Evolutionary conservation across 352 stramenopile species (phyloP).

Genomic region (Phytophthora rubi): DNA sequence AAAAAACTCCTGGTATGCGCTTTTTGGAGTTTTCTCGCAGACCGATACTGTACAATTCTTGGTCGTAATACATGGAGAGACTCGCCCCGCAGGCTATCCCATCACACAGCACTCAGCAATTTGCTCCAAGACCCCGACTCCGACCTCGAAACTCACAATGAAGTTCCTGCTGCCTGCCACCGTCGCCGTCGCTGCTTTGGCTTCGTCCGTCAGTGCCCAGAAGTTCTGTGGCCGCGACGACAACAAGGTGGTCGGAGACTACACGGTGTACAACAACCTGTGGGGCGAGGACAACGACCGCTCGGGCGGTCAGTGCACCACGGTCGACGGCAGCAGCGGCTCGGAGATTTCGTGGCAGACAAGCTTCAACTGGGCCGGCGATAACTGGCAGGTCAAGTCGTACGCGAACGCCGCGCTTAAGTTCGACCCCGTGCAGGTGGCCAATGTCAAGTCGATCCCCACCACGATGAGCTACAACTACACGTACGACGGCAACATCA

Average conservation of each 20-base stretch:
- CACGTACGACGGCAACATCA: slow-evolving; percentile 36
- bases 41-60: neutral
- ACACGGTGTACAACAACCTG: slow-evolving; percentile 51
- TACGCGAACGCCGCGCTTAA: slow-evolving; percentile 48
- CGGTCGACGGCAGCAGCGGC: slow-evolving; percentile 32
- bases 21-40: neutral
- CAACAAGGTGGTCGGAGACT: slow-evolving; percentile 25
- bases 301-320: slow-evolving; percentile 42
- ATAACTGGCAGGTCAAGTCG: slow-evolving; percentile 44
- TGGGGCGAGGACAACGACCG: slow-evolving; percentile 34
- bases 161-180: slow-evolving; percentile 13
- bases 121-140: slow-evolving; percentile 11
- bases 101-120: slow-evolving; percentile 20
- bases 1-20: too few species aligned
- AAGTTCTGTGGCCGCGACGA: slow-evolving; percentile 33
- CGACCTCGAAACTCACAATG: slow-evolving; percentile 3
- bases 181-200: slow-evolving; percentile 2
- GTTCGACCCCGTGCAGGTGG: slow-evolving; percentile 38
- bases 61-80: neutral
- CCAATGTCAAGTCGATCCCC: slow-evolving; percentile 41
- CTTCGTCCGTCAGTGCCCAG: slow-evolving; percentile 3
- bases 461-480: slow-evolving; percentile 42
- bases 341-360: slow-evolving; percentile 47
- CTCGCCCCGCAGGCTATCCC: neutral
- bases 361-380: slow-evolving; percentile 42